Base-by-base conservation (phyloP, 805 yeast species). In the Candida ipomoeae region DNA sequence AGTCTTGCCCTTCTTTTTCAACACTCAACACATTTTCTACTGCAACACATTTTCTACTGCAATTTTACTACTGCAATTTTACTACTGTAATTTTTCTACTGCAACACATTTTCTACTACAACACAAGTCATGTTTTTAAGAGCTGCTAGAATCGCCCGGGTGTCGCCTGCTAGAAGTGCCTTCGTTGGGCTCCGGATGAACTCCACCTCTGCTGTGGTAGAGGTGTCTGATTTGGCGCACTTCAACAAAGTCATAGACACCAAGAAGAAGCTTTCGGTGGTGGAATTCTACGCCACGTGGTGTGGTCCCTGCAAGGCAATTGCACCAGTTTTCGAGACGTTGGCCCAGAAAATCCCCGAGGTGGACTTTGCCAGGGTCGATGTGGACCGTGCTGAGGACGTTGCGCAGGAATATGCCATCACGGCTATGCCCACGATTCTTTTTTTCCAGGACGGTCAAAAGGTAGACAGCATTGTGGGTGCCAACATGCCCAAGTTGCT, bases 231-330 rank as follows among this genome's bases (percentile, higher is more conserved):
- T 48, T 53, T 67, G 53, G 47, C 54, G 15, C 64, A 68, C 36
- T 68, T 69, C 58, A 55, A 49, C 38, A 44, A 55, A 21, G 59
- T 66, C 36, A 55, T 68, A 34, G 55, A 51, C 35, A 58, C 53
- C 52, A 49, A 52, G 36, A 64, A 70, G 34, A 73, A 78, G 50
- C 63, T 80, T 35, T 70, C 84, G 1, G 69, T 84, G 2, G 78
- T 83, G 45, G 89, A 84, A 62, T 84, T 84, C 63, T 82, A 76
- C 65, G 89, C 89, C 32, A 78, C 82, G 10, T 84, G 89, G 89
- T 84, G 89, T 66, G 88, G 85, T 6, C 89, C 89, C n/a, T 84
- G 89, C 60, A 82, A 80, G 58, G 85, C 85, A n/a, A 77, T 84
- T 59, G 74, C 84, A 2, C 89, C 89, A 14, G 64, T 79, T 18